Evolutionary conservation across 2,329 filamentous ascomycete genomes (phyloP), one percentile per base, ranked within the genome.

Genomic region (Aspergillus awamori): DNA sequence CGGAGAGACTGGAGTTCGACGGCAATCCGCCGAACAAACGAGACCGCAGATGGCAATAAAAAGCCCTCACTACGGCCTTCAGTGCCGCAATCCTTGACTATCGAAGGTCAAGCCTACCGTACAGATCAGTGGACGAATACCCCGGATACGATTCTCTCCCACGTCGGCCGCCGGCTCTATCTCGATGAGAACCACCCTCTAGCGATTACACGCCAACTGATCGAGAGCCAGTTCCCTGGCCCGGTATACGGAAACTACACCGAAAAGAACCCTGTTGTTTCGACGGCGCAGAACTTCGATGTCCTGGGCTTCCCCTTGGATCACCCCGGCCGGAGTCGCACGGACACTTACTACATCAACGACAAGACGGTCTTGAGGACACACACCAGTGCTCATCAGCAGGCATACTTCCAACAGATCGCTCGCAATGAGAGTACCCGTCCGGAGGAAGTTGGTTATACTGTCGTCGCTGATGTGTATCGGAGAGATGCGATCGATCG

Each of bases 281-380:
- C 89, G 36, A 90, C 92, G 2, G 79, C 83, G 10, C 90, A 97
- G 73, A 99, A 99, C 76, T 99, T 99, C 74, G 95, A 99, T 78
- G 95, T 93, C n/a, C 82, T 99, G 7, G 93, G 93, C 48, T 98
- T 99, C 73, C 90, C 93, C 0, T 72, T 83, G 6, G 90, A 97
- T 74, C 95, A 99, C 71, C 91, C 93, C 4, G 95, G 95, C 62
- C 89, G 95, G 54, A 91, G 87, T 66, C 87, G 87, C 67, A 94
- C 91, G 13, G 95, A 99, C 78, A 98, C 95, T 0, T 99, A 98
- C 82, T 99, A 99, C 77, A 80, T 99, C 72, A 97, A 97, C 79
- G 82, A 88, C 67, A 79, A 86, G 55, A 96, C 91, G 0, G 88
- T 99, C 2, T 81, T 99, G 45, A 86, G 95, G 59, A 99, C 95